Percentiles rank a stretch among this genome's conserved stretches.
Conservation (phyloP, 352 stramenopile genomes). For the Plasmopara muralis region DNA sequence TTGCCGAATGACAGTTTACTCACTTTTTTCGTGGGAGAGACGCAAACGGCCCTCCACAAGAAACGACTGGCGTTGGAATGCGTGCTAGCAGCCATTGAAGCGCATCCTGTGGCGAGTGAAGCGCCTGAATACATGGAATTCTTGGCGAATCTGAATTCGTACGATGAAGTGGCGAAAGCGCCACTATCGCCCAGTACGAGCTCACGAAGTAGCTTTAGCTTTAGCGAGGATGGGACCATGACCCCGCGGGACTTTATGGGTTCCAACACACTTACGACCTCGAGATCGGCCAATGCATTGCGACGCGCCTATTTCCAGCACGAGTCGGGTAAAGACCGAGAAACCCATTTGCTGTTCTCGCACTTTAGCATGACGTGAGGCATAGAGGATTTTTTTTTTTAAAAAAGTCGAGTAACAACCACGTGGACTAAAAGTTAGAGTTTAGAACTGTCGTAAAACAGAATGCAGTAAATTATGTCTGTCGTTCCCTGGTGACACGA, state of each 20-base stretch:
- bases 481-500: conserved; percentile 30
- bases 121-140: conserved; percentile 59
- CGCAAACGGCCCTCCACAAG: conserved; percentile 59
- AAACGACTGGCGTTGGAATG: conserved; percentile 46
- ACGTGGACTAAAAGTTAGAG: background rate
- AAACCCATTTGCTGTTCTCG: conserved; percentile 46
- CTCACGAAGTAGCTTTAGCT: conserved; percentile 27
- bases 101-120: conserved; percentile 56
- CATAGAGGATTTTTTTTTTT: background rate
- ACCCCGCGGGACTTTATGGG: conserved; percentile 18
- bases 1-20: conserved; percentile 67
- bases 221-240: conserved; percentile 24
- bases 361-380: conserved; percentile 49
- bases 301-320: conserved; percentile 31
- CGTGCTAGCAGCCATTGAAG: conserved; percentile 42
- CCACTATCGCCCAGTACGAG: conserved; percentile 25
- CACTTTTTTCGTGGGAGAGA: conserved; percentile 67
- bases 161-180: conserved; percentile 37
- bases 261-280: conserved; percentile 21
- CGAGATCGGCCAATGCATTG: conserved; percentile 26
- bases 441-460: conserved; percentile 8
- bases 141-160: conserved; percentile 50
- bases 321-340: conserved; percentile 6
- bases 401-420: background rate
- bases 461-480: conserved; percentile 12